These are phyloP conservation scores for Podospora australis DNA, from an alignment of 495 filamentous ascomycete genomes.

Conservation along the genomic window DNA sequence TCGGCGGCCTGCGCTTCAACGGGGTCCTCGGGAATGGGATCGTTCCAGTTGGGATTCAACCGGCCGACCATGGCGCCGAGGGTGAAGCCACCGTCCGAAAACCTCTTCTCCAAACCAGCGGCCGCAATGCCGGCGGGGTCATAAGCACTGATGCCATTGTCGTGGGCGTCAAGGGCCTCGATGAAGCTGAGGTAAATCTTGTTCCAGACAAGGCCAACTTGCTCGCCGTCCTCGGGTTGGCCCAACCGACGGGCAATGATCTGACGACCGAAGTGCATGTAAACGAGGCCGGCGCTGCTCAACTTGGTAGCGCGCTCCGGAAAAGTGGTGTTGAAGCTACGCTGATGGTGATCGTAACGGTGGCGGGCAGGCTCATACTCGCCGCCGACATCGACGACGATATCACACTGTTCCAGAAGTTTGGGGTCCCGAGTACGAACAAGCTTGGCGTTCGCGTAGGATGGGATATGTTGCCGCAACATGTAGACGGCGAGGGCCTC, in stretches of 20 bases:
- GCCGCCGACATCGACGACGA: slow-evolving; percentile 91
- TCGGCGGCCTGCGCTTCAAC: slow-evolving; percentile 64
- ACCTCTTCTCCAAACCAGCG: slow-evolving; percentile 68
- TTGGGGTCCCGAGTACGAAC: slow-evolving; percentile 81
- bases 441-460: slow-evolving; percentile 67
- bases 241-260: slow-evolving; percentile 67
- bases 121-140: slow-evolving; percentile 55
- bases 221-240: slow-evolving; percentile 46
- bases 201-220: slow-evolving; percentile 68
- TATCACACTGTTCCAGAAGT: slow-evolving; percentile 75
- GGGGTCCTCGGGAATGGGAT: slow-evolving; percentile 38
- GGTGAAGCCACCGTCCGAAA: slow-evolving; percentile 72
- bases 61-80: slow-evolving; percentile 78
- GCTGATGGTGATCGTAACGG: slow-evolving; percentile 97
- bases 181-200: slow-evolving; percentile 93
- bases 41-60: slow-evolving; percentile 69
- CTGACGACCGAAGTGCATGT: slow-evolving; percentile 83
- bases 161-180: slow-evolving; percentile 93
- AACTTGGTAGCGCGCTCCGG: slow-evolving; percentile 77
- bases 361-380: slow-evolving; percentile 70
- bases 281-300: slow-evolving; percentile 86
- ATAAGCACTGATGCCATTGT: slow-evolving; percentile 86
- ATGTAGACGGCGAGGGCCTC: slow-evolving; percentile 97
- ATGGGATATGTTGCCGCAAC: slow-evolving; percentile 73
- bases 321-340: slow-evolving; percentile 72